Evolutionary conservation across 306 rosid species (phyloP).

Genomic region (Cucumis hystrix): DNA sequence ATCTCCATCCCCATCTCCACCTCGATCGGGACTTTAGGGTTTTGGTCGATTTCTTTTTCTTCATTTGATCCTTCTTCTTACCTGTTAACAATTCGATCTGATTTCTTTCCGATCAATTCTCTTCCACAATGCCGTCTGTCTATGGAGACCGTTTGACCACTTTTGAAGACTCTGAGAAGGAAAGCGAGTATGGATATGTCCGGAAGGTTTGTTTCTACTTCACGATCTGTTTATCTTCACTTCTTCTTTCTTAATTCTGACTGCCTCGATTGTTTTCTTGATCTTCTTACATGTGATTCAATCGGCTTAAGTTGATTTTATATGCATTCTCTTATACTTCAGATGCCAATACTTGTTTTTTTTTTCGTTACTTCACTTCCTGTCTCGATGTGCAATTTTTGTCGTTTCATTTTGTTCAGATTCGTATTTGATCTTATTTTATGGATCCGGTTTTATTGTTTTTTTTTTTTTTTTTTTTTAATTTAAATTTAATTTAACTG

Average conservation of each 20-base stretch:
- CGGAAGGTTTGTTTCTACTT: constrained; percentile 51
- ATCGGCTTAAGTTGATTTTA: neutral
- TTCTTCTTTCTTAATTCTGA: neutral
- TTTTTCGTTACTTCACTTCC: neutral
- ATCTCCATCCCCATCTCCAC: neutral
- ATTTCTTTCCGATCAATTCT: neutral
- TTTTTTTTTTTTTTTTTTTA: too few relatives aligned
- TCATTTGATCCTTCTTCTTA: neutral
- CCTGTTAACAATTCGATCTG: neutral
- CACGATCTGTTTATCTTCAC: neutral
- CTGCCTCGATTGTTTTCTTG: neutral
- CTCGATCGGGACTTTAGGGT: constrained; percentile 8
- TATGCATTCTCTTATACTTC: neutral
- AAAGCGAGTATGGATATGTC: constrained; percentile 96
- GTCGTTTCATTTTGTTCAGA: neutral
- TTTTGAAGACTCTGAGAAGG: constrained; percentile 95
- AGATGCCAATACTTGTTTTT: neutral
- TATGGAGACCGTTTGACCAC: constrained; percentile 88
- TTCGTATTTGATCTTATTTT: neutral
- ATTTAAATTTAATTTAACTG: neutral
- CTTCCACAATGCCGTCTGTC: constrained; percentile 65
- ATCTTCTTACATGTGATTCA: neutral
- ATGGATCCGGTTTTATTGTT: neutral
- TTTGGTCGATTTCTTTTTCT: neutral
- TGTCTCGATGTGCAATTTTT: neutral